phyloP scores from a whole-genome alignment of 2,329 filamentous ascomycete genomes.

The Herpomyces periplanetae region DNA sequence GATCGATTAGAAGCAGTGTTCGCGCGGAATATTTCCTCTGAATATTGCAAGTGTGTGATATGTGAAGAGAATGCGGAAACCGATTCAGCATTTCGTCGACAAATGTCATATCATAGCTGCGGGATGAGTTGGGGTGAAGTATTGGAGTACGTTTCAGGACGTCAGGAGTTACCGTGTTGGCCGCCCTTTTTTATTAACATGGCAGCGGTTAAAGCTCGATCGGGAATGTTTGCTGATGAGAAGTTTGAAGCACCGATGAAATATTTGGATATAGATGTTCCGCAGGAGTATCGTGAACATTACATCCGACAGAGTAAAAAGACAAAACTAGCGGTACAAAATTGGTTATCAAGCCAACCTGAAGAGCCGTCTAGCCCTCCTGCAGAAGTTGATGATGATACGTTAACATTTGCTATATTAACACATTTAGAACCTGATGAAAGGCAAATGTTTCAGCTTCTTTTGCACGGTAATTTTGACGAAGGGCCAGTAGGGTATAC shows the following conservation, averaged over 20 bases:
- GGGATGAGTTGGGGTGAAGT: slow-evolving; percentile 86
- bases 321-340: slow-evolving; percentile 59
- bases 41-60: slow-evolving; percentile 55
- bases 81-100: slow-evolving; percentile 10
- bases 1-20: slow-evolving; percentile 82
- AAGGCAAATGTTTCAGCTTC: slow-evolving; percentile 38
- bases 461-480: slow-evolving; percentile 17
- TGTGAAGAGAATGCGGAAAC: slow-evolving; percentile 16
- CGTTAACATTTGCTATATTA: slow-evolving; percentile 60
- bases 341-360: slow-evolving; percentile 46
- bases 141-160: slow-evolving; percentile 57
- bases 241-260: slow-evolving; percentile 18
- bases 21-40: slow-evolving; percentile 48
- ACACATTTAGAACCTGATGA: slow-evolving; percentile 42
- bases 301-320: slow-evolving; percentile 73
- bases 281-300: slow-evolving; percentile 65
- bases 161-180: slow-evolving; percentile 51
- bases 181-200: slow-evolving; percentile 40
- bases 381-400: slow-evolving; percentile 73
- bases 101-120: slow-evolving; percentile 15
- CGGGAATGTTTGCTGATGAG: too few relatives aligned
- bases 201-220: too few relatives aligned
- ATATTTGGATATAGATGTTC: slow-evolving; percentile 71
- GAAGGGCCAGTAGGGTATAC: too few relatives aligned
- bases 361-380: slow-evolving; percentile 28